Conservation (phyloP, 257 asterid species). For the Galeopsis tetrahit region DNA sequence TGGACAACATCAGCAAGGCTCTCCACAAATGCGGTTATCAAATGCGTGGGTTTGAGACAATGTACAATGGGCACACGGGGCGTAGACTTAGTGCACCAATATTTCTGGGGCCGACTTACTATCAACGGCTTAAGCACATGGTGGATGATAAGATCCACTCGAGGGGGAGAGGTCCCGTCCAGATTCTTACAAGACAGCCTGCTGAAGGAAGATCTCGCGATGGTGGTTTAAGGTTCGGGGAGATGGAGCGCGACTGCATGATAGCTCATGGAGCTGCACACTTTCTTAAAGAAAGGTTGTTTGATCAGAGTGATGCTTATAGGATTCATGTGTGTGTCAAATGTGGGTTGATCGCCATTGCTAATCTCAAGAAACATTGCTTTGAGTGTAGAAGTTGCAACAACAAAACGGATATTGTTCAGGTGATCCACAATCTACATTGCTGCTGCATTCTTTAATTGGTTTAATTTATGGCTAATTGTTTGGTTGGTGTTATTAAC, state of each 20-base stretch:
- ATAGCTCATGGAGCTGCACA: conserved; percentile 91
- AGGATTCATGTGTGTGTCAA: conserved; percentile 70
- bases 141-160: conserved; percentile 96
- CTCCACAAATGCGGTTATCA: conserved; percentile 97
- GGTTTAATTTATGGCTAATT: no score
- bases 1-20: conserved; percentile 87
- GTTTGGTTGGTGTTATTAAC: conserved; percentile 21
- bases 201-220: conserved; percentile 84
- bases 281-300: conserved; percentile 75
- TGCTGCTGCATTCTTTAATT: no score
- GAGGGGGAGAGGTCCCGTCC: conserved; percentile 86
- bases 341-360: conserved; percentile 75
- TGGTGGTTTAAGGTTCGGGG: conserved; percentile 84
- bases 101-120: conserved; percentile 90
- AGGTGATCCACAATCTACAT: conserved; percentile 33
- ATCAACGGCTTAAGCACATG: conserved; percentile 96
- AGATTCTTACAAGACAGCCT: conserved; percentile 81
- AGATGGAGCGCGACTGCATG: conserved; percentile 94
- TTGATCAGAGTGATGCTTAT: conserved; percentile 83
- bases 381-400: conserved; percentile 78
- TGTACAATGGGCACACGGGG: conserved; percentile 97
- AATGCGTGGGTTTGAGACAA: conserved; percentile 93
- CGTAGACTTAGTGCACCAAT: conserved; percentile 67
- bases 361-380: conserved; percentile 67
- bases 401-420: conserved; percentile 78